Conservation (phyloP, 306 rosid genomes). For the Pachyrhizus erosus region DNA sequence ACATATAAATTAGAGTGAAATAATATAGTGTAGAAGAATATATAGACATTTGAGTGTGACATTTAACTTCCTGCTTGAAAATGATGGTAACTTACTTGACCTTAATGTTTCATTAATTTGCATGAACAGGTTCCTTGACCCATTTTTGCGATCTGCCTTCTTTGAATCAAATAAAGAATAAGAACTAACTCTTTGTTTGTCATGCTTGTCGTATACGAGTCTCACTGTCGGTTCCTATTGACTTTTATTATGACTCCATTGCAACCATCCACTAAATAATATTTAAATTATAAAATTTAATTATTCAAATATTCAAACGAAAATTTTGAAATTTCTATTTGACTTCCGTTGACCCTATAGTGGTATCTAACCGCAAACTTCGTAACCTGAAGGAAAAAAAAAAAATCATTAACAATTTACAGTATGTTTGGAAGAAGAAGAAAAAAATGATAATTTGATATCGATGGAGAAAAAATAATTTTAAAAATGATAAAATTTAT, state of each 20-base stretch:
- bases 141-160: neutral
- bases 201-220: neutral
- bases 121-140: neutral
- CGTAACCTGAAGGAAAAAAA: too few relatives aligned
- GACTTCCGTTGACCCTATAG: neutral
- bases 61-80: neutral
- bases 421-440: too few relatives aligned
- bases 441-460: too few relatives aligned
- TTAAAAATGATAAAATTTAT: too few relatives aligned
- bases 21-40: neutral
- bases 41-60: neutral
- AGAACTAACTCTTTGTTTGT: neutral
- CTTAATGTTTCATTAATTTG: neutral
- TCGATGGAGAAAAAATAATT: too few relatives aligned
- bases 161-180: conserved; percentile 1
- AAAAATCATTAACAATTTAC: too few relatives aligned
- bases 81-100: neutral
- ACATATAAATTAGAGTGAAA: neutral
- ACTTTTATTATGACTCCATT: neutral
- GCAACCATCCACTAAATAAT: neutral
- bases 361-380: too few relatives aligned
- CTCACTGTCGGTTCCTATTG: neutral
- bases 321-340: neutral
- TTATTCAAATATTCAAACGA: neutral
- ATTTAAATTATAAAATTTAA: neutral